These are phyloP conservation scores for Trypethelium eluteriae DNA, from an alignment of 495 filamentous ascomycete species.

Conservation along the genomic window DNA sequence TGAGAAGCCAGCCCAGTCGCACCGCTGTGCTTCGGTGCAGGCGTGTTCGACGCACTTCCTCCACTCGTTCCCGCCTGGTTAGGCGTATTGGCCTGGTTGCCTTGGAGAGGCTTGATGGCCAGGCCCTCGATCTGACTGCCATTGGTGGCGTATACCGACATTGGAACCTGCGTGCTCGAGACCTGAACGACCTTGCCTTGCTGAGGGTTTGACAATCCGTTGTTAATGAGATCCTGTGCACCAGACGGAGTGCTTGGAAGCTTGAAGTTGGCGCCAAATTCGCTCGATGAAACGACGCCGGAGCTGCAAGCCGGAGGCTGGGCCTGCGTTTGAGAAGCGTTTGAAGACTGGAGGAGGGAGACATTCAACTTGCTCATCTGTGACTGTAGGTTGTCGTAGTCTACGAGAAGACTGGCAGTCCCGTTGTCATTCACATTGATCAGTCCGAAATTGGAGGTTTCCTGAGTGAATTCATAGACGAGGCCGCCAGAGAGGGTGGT, in stretches of 20 bases:
- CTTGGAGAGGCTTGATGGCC: conserved; percentile 44
- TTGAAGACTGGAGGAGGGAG: conserved; percentile 51
- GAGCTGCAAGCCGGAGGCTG: conserved; percentile 52
- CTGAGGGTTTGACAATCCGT: conserved; percentile 47
- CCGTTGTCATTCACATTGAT: conserved; percentile 60
- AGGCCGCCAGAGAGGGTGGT: conserved; percentile 77
- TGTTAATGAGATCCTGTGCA: conserved; percentile 49
- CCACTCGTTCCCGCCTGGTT: conserved; percentile 26
- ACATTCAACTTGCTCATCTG: conserved; percentile 72
- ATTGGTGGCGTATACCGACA: conserved; percentile 48
- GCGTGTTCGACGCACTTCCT: not conserved
- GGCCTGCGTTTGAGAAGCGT: conserved; percentile 45
- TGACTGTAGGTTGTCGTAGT: conserved; percentile 67
- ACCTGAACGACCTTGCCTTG: conserved; percentile 54
- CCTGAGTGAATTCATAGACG: conserved; percentile 80
- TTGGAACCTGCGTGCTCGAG: conserved; percentile 42
- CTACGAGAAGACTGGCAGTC: conserved; percentile 54
- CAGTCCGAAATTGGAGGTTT: conserved; percentile 66
- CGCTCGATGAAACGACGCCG: conserved; percentile 51
- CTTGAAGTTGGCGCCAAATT: conserved; percentile 69
- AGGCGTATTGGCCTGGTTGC: conserved; percentile 51
- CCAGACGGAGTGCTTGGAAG: conserved; percentile 52
- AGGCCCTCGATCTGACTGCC: conserved; percentile 48
- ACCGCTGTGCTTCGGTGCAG: not conserved
- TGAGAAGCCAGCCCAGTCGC: not conserved